Evolutionary conservation across 2,329 filamentous ascomycete genomes (phyloP).

Genomic region (Fusarium transvaalense): DNA sequence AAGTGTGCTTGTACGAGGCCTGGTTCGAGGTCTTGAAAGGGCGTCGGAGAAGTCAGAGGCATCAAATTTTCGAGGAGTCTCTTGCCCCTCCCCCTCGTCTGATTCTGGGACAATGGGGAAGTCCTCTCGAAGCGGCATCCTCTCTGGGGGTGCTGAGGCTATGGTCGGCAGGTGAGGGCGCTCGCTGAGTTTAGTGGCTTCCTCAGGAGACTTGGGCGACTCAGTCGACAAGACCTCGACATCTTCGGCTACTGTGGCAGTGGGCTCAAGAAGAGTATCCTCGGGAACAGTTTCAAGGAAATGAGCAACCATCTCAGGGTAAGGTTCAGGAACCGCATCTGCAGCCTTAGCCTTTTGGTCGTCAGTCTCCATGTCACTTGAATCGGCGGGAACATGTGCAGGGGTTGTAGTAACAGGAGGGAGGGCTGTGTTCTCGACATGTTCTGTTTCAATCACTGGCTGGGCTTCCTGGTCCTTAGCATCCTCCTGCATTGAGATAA

Average conservation of each 20-base stretch:
- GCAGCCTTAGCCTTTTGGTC: conserved; percentile 15
- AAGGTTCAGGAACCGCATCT: conserved; percentile 9
- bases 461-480: conserved; percentile 29
- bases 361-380: background rate
- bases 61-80: conserved; percentile 30
- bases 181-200: conserved; percentile 11
- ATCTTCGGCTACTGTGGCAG: conserved; percentile 13
- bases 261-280: conserved; percentile 34
- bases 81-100: conserved; percentile 35
- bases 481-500: conserved; percentile 39
- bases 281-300: conserved; percentile 43
- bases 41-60: conserved; percentile 25
- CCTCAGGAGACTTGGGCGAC: conserved; percentile 1
- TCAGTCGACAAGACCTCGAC: conserved; percentile 13
- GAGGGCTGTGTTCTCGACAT: conserved; percentile 6
- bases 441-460: conserved; percentile 9
- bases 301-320: conserved; percentile 22
- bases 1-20: conserved; percentile 39
- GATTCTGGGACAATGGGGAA: conserved; percentile 16
- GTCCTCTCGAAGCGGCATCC: conserved; percentile 27
- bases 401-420: background rate
- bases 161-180: conserved; percentile 23
- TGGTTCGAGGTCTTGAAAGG: conserved; percentile 29
- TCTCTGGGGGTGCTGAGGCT: conserved; percentile 38
- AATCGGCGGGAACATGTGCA: background rate